Evolutionary conservation across 1,284 basidiomycete genomes (phyloP), one percentile per base, ranked within the genome.

Genomic region (Pisolithus thermaeus): DNA sequence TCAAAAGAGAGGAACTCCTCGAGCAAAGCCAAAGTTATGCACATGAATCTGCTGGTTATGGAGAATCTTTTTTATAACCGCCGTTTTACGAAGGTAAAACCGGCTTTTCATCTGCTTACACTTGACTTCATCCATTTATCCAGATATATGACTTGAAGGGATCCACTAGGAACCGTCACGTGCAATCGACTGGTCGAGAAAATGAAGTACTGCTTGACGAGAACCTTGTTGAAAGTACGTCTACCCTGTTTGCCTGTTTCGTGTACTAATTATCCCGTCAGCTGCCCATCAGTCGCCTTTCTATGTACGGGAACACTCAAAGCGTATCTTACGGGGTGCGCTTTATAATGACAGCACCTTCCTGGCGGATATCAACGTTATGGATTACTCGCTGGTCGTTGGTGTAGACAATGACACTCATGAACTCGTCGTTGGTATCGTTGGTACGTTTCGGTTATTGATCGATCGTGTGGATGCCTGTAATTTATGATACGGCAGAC

Each of bases 311-410:
- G 97, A 99, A 69, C 92, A 97, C 62, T 89, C 91, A 0, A 98
- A 99, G 70, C 85, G 92, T 18, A 92, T 97, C 51, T 72, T 99
- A 16, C 83, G 92, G 28, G 89, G 91, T 14, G 90, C 95, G 16
- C 74, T 99, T 40, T 93, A 83, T 74, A 98, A 97, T 64, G 97
- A 99, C 67, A 93, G 87, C 75, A 85, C 83, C 69, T 99, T 99
- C 71, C 73, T 99, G 44, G 88, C 91, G 9, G 92, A 95, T 58
- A 87, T 97, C 58, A 97, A 98, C 65, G 92, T 97, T 51, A 99
- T 99, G 97, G 97, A 99, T 70, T 99, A 99, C 70, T 98, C 95
- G 20, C 75, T 99, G 16, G 87, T 99, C 39, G 92, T 95, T 23
- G 97, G 96, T 16, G 88, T 99, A 14, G 94, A 97, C 65, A 83